phyloP scores from a whole-genome alignment of 306 rosid species.

The Cucumis cinereus region DNA sequence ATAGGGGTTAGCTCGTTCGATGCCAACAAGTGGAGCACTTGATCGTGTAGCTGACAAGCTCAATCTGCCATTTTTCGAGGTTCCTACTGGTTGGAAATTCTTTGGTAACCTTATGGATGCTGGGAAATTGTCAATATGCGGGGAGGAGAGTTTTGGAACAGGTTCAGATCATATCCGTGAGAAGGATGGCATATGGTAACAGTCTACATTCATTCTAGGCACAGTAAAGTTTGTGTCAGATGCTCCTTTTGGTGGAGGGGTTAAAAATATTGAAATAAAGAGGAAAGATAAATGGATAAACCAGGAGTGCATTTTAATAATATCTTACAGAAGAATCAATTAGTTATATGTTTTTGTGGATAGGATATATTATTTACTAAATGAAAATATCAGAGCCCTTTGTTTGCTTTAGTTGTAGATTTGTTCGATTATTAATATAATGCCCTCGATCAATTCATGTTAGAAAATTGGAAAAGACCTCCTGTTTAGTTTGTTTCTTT shows the following conservation, averaged over 20 bases:
- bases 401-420: not conserved
- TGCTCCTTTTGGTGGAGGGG: not conserved
- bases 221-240: not conserved
- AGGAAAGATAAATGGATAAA: not conserved
- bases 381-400: not conserved
- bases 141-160: slow-evolving; percentile 98
- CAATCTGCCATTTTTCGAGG: slow-evolving; percentile 91
- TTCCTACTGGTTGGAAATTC: slow-evolving; percentile 98
- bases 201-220: slow-evolving; percentile 11
- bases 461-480: not conserved
- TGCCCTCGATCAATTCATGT: not conserved
- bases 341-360: not conserved
- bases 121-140: slow-evolving; percentile 80
- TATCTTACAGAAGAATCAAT: not conserved
- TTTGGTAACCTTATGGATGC: slow-evolving; percentile 99
- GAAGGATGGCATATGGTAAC: slow-evolving; percentile 96
- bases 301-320: not conserved
- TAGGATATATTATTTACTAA: not conserved
- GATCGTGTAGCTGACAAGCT: slow-evolving; percentile 83
- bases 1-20: slow-evolving; percentile 93
- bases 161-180: slow-evolving; percentile 99
- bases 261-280: not conserved
- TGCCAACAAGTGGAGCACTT: slow-evolving; percentile 97
- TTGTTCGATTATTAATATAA: not conserved
- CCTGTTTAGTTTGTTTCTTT: not conserved